A percentile compares a stretch with the other conserved stretches of the same genome.
Conservation (phyloP, 345 rosid genomes). For the thale cress (Arabidopsis thaliana) region DNA sequence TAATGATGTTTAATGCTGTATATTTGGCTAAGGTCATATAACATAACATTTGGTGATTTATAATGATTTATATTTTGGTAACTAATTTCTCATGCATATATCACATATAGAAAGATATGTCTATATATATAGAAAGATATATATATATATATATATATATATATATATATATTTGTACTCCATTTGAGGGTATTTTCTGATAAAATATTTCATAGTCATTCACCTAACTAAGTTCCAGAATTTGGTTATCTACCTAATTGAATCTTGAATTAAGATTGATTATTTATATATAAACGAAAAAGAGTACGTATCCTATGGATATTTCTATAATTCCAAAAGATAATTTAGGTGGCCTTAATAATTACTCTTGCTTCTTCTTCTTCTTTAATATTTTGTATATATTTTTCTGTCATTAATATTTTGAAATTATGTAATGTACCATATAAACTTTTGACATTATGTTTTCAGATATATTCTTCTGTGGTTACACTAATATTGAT, state of each 20-base stretch:
- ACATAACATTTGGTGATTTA: not conserved
- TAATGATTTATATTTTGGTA: not conserved
- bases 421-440: too few species aligned
- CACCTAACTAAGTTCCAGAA: constrained; percentile 2
- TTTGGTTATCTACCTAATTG: constrained; percentile 17
- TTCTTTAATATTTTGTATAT: too few species aligned
- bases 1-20: not conserved
- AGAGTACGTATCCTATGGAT: too few species aligned
- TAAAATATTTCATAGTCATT: not conserved
- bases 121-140: too few species aligned
- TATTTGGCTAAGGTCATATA: not conserved
- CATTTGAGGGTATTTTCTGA: not conserved
- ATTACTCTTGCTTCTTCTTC: too few species aligned
- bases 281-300: not conserved
- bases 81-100: not conserved
- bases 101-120: not conserved
- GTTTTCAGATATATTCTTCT: not conserved
- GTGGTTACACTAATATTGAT: not conserved
- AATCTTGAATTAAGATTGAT: not conserved
- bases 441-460: not conserved
- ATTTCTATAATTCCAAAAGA: too few species aligned
- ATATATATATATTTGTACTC: not conserved
- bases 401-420: too few species aligned
- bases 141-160: too few species aligned
- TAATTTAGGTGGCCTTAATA: too few species aligned